Evolutionary conservation across 306 rosid genomes (phyloP).

Genomic region (Vigna unguiculata): DNA sequence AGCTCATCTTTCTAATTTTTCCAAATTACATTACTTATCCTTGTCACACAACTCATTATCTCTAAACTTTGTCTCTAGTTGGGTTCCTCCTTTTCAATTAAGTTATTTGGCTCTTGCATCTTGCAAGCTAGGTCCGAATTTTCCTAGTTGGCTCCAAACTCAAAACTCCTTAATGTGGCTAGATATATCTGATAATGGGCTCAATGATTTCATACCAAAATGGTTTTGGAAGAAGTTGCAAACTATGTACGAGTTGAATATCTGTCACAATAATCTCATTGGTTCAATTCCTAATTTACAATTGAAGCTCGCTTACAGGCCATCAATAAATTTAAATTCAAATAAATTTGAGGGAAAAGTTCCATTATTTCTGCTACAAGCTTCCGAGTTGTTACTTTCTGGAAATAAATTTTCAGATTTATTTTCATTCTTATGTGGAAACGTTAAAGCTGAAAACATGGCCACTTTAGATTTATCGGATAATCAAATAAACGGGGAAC

Average conservation of each 20-base stretch:
- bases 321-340: neutral
- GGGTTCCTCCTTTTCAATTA: neutral
- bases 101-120: neutral
- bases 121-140: neutral
- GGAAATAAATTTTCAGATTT: neutral
- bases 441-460: neutral
- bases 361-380: neutral
- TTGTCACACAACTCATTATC: neutral
- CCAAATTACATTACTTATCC: neutral
- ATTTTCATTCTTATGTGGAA: neutral
- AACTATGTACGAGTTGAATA: neutral
- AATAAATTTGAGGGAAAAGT: neutral
- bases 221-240: neutral
- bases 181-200: neutral
- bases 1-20: neutral
- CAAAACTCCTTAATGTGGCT: neutral
- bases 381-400: neutral
- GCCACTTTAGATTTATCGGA: neutral
- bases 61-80: neutral
- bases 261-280: neutral
- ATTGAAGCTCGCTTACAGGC: neutral
- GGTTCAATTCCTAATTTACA: neutral
- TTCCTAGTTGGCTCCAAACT: neutral
- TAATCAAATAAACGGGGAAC: neutral
- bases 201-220: neutral